phyloP scores from a whole-genome alignment of 2,329 filamentous ascomycete species.

The Aspergillus phoenicis region DNA sequence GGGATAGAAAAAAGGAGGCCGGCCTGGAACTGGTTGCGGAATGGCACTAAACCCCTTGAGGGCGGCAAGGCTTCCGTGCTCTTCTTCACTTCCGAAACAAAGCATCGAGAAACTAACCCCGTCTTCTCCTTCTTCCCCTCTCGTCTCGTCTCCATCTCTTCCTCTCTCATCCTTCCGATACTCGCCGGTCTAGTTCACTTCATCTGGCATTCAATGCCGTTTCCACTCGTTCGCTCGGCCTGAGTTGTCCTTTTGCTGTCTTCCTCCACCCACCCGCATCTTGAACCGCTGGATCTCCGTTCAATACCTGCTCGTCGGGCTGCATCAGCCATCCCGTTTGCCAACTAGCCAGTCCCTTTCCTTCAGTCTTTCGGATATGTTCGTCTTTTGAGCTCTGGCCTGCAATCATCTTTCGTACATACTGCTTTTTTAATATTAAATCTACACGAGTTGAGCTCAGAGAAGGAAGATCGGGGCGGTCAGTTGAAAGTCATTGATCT shows the following conservation, averaged over 20 bases:
- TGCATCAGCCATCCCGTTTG: not conserved
- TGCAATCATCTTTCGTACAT: not conserved
- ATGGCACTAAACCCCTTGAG: slow-evolving; percentile 2
- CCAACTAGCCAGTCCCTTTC: slow-evolving; percentile 2
- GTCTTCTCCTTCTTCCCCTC: not conserved
- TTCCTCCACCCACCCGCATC: not conserved
- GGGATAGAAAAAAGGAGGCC: not conserved
- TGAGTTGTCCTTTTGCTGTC: slow-evolving; percentile 1
- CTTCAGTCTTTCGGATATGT: slow-evolving; percentile 4
- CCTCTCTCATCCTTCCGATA: not conserved
- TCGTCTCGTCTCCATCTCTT: too few species aligned
- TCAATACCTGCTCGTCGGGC: not conserved
- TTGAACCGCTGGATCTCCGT: slow-evolving; percentile 9
- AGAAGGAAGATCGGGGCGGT: not conserved
- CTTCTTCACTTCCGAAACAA: not conserved
- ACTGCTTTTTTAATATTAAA: not conserved
- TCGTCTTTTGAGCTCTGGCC: not conserved
- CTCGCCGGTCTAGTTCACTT: not conserved
- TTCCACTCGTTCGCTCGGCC: slow-evolving; percentile 14
- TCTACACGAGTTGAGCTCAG: slow-evolving; percentile 2
- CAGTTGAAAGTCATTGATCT: slow-evolving; percentile 16
- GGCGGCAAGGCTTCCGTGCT: not conserved
- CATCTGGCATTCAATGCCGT: slow-evolving; percentile 7
- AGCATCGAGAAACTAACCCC: not conserved
- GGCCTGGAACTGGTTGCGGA: not conserved